phyloP scores from a whole-genome alignment of 257 asterid species.

The Solanum tarapatanum region DNA sequence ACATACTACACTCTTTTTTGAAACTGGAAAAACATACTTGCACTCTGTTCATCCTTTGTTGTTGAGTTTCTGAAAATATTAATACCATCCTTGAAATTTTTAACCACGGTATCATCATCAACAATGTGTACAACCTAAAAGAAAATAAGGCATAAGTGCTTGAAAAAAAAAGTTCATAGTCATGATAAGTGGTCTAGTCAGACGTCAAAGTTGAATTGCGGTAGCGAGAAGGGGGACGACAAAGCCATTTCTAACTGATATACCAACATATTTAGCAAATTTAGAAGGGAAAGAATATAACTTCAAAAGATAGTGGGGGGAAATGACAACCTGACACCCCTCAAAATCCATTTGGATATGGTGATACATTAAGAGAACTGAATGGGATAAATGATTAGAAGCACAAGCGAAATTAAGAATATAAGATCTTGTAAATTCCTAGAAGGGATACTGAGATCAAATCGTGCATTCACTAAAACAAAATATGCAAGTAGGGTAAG shows the following conservation, averaged over 20 bases:
- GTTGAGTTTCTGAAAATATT: constrained; percentile 31
- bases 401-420: background rate
- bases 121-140: constrained; percentile 52
- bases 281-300: background rate
- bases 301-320: background rate
- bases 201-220: background rate
- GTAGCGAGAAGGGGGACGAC: background rate
- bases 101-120: constrained; percentile 29
- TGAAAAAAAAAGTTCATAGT: background rate
- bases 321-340: background rate
- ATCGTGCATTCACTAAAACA: background rate
- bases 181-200: background rate
- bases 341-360: background rate
- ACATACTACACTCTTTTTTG: constrained; percentile 4
- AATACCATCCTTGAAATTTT: constrained; percentile 23
- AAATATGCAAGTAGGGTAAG: background rate
- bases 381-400: background rate
- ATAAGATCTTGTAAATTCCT: background rate
- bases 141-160: background rate
- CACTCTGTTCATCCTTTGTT: constrained; percentile 26
- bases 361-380: background rate
- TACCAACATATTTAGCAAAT: background rate
- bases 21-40: constrained; percentile 6
- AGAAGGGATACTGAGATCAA: background rate
- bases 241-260: background rate